phyloP scores from a whole-genome alignment of 2,329 filamentous ascomycete genomes.

The Rhytidhysteron rufulum region DNA sequence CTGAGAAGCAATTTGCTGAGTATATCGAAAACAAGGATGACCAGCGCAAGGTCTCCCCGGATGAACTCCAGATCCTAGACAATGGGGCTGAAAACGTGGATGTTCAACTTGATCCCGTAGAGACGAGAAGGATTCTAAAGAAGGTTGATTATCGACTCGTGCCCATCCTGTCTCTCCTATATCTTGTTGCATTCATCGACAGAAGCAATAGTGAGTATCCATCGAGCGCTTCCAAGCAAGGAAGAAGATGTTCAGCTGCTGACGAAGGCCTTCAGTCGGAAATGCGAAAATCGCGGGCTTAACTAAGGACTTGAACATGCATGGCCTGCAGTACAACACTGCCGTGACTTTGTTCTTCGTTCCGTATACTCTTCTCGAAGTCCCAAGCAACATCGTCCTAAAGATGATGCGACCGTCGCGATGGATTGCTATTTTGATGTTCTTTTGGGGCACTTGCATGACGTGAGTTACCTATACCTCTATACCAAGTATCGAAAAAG shows the following conservation, averaged over 20 bases:
- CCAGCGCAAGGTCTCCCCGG: background rate
- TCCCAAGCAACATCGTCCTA: slow-evolving; percentile 39
- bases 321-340: slow-evolving; percentile 36
- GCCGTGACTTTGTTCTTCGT: slow-evolving; percentile 40
- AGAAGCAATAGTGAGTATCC: slow-evolving; percentile 20
- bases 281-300: slow-evolving; percentile 42
- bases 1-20: background rate
- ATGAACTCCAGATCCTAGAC: background rate
- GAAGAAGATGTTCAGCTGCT: no score
- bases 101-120: slow-evolving; percentile 2
- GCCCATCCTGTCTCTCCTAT: slow-evolving; percentile 27
- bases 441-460: slow-evolving; percentile 31
- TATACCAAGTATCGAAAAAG: no score
- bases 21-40: background rate
- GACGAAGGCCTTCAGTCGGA: slow-evolving; percentile 20
- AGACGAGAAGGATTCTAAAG: slow-evolving; percentile 26
- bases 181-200: slow-evolving; percentile 33
- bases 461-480: slow-evolving; percentile 42
- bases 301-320: slow-evolving; percentile 35
- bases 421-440: background rate
- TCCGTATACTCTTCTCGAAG: slow-evolving; percentile 33
- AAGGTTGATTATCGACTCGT: slow-evolving; percentile 33
- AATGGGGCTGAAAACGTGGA: background rate
- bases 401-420: slow-evolving; percentile 20
- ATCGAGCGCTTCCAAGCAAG: background rate